Conservation (phyloP, 192 early-diverging fungal genomes). For the Mortierella antarctica region DNA sequence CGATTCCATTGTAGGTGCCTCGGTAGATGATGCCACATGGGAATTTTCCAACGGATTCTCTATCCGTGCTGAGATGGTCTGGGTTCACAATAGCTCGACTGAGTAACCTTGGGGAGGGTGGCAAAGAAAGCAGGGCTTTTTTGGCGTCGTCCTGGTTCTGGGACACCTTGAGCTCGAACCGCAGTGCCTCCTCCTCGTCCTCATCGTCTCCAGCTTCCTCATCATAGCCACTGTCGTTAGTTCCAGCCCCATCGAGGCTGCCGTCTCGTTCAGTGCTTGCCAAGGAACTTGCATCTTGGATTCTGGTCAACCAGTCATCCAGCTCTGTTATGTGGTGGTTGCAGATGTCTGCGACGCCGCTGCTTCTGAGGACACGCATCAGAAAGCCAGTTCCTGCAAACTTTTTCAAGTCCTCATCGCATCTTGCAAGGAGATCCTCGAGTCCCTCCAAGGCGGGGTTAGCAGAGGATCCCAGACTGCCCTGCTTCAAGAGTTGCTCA, state of each 20-base stretch:
- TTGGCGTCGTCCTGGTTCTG: constrained; percentile 1
- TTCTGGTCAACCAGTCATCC: constrained; percentile 13
- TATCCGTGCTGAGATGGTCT: constrained; percentile 7
- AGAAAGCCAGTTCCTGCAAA: constrained; percentile 13
- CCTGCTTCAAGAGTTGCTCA: not conserved
- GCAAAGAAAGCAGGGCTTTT: not conserved
- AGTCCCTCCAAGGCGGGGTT: constrained; percentile 6
- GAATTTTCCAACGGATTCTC: constrained; percentile 3
- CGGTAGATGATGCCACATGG: constrained; percentile 19
- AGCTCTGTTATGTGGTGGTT: constrained; percentile 1
- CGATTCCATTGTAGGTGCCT: constrained; percentile 7
- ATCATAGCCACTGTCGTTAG: not conserved
- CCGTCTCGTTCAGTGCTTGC: not conserved
- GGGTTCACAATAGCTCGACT: constrained; percentile 4
- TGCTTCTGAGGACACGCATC: constrained; percentile 12
- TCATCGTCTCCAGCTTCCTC: not conserved
- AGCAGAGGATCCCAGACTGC: not conserved
- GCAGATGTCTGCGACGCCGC: constrained; percentile 1
- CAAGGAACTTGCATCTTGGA: not conserved
- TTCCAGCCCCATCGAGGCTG: not conserved
- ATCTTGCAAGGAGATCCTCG: not conserved
- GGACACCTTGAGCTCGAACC: constrained; percentile 4
- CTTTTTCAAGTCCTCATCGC: constrained; percentile 14
- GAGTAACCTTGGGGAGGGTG: not conserved
- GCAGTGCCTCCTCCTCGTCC: constrained; percentile 8